A percentile compares a stretch with the other conserved stretches of the same genome.
Evolutionary conservation across 73 alveolate genomes (phyloP).

Genomic region (Blepharisma stoltei): DNA sequence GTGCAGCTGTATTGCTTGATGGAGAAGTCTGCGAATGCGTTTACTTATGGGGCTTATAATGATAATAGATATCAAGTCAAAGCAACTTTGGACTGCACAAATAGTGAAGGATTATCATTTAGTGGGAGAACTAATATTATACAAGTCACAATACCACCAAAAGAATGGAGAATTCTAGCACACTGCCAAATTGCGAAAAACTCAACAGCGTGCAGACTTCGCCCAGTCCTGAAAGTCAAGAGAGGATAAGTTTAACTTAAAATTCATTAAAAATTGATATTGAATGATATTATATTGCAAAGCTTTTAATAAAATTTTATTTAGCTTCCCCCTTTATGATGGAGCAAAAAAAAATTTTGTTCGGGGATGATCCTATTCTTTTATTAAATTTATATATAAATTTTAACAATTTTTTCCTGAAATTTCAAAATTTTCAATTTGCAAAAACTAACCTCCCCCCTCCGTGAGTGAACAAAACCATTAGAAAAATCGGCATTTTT

Average conservation of each 20-base stretch:
- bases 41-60: slow-evolving; percentile 13
- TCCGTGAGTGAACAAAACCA: too few relatives aligned
- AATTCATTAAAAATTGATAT: too few relatives aligned
- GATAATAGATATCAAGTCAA: background rate
- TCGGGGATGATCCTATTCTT: too few relatives aligned
- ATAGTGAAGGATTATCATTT: background rate
- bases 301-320: too few relatives aligned
- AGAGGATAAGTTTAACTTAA: background rate
- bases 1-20: background rate
- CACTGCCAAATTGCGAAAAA: slow-evolving; percentile 1
- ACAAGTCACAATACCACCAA: background rate
- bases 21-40: background rate
- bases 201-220: background rate
- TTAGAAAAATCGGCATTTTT: too few relatives aligned
- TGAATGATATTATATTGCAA: too few relatives aligned
- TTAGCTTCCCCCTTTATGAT: too few relatives aligned
- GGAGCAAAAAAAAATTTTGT: too few relatives aligned
- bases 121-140: background rate
- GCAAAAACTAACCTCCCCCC: too few relatives aligned
- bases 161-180: background rate
- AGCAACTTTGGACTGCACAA: background rate
- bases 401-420: too few relatives aligned
- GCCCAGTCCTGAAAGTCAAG: background rate
- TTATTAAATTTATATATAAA: too few relatives aligned
- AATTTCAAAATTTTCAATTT: too few relatives aligned